phyloP scores from a whole-genome alignment of 139 green algal species.

The Chara braunii region DNA sequence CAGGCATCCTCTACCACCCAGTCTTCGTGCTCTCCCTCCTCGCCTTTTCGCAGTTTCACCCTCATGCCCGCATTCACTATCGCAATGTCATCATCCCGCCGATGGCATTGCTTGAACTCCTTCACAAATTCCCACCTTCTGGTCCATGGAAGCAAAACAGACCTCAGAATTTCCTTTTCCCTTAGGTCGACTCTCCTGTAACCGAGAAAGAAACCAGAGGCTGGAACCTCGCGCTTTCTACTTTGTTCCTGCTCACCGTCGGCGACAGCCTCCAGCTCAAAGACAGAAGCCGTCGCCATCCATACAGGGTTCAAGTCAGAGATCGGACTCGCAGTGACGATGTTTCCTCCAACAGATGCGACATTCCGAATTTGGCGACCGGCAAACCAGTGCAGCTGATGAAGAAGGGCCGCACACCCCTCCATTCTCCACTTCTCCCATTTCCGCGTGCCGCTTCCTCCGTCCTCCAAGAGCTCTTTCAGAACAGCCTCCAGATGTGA shows the following conservation, averaged over 20 bases:
- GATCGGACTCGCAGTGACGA: constrained; percentile 84
- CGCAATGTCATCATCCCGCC: constrained; percentile 93
- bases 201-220: constrained; percentile 78
- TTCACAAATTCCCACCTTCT: constrained; percentile 70
- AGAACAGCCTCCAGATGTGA: constrained; percentile 53
- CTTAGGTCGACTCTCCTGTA: constrained; percentile 72
- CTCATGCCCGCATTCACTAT: constrained; percentile 86
- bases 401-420: constrained; percentile 54
- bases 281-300: constrained; percentile 67
- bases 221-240: constrained; percentile 19
- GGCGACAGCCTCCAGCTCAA: constrained; percentile 46
- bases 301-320: constrained; percentile 88
- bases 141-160: constrained; percentile 55
- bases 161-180: constrained; percentile 66
- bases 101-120: constrained; percentile 91
- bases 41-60: constrained; percentile 45
- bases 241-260: constrained; percentile 20
- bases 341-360: constrained; percentile 83
- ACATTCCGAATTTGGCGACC: constrained; percentile 86
- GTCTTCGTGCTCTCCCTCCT: background rate
- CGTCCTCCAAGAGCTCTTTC: too few relatives aligned
- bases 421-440: too few relatives aligned
- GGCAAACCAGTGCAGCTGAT: constrained; percentile 87
- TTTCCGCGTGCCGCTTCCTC: too few relatives aligned
- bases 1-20: constrained; percentile 52